Percentiles rank a stretch among this genome's conserved stretches.
Evolutionary conservation across 208 protist genomes (phyloP).

Genomic region (Leishmania lainsoni): DNA sequence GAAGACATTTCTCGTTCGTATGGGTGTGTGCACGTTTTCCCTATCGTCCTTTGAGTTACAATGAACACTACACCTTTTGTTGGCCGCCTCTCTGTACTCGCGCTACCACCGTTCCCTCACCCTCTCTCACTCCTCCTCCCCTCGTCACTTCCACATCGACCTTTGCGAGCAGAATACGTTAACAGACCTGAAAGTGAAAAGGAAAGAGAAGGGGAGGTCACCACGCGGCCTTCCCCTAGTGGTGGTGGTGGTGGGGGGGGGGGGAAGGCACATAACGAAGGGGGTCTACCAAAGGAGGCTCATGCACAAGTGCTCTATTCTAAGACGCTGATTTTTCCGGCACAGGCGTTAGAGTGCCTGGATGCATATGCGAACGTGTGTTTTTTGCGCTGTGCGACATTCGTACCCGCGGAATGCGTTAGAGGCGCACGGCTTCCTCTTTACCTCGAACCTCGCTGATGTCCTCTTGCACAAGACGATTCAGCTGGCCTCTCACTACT

Average conservation of each 20-base stretch:
- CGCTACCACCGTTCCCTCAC: not conserved
- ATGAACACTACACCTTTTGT: not conserved
- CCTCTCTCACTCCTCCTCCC: not conserved
- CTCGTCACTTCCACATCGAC: not conserved
- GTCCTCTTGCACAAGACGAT: not conserved
- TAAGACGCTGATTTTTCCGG: not conserved
- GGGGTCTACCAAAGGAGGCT: not conserved
- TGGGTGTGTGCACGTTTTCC: not conserved
- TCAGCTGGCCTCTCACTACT: not conserved
- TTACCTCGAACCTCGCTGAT: not conserved
- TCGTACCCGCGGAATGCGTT: not conserved
- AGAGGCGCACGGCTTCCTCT: not conserved
- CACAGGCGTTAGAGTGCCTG: not conserved
- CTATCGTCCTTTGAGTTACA: not conserved
- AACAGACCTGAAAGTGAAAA: not conserved
- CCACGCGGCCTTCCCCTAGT: not conserved
- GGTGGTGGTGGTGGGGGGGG: too few species aligned
- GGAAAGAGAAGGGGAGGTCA: not conserved
- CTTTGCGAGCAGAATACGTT: not conserved
- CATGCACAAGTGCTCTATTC: not conserved
- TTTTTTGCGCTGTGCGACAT: not conserved
- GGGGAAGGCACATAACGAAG: not conserved
- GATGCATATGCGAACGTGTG: not conserved
- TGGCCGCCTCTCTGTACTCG: not conserved
- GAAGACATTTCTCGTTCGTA: not conserved